Conservation (phyloP, 2,329 filamentous ascomycete species). For the Colletotrichum trifolii region DNA sequence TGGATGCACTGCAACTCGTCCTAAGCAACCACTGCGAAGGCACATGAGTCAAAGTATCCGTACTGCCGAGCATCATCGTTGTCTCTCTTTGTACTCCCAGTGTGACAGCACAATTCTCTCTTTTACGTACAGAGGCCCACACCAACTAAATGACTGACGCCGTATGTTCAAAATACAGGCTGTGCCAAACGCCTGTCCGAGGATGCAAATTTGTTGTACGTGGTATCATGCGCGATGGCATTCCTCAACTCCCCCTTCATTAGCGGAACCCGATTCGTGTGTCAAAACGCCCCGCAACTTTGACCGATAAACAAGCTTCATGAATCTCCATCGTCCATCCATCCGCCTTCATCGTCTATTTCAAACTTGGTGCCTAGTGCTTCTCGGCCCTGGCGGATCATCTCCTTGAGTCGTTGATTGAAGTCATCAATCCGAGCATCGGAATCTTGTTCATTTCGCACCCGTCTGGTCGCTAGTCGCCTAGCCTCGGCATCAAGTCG, state of each 20-base stretch:
- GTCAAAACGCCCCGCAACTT: slow-evolving; percentile 26
- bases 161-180: neutral
- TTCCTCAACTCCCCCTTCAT: slow-evolving; percentile 23
- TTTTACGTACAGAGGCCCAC: neutral
- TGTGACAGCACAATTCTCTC: too few relatives aligned
- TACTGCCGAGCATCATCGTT: too few relatives aligned
- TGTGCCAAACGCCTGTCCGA: neutral
- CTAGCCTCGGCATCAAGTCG: slow-evolving; percentile 74
- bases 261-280: neutral
- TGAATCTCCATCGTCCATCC: slow-evolving; percentile 52
- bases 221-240: slow-evolving; percentile 30
- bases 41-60: too few relatives aligned
- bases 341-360: slow-evolving; percentile 60
- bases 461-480: slow-evolving; percentile 76
- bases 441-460: slow-evolving; percentile 79
- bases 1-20: too few relatives aligned
- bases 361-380: slow-evolving; percentile 82
- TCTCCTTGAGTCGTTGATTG: slow-evolving; percentile 81
- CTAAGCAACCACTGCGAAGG: too few relatives aligned
- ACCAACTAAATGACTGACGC: neutral
- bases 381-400: slow-evolving; percentile 90
- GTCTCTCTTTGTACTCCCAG: too few relatives aligned
- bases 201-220: slow-evolving; percentile 9
- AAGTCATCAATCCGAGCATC: slow-evolving; percentile 84
- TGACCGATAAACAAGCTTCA: neutral